phyloP scores from a whole-genome alignment of 2,329 filamentous ascomycete species.

The Penicillium brasilianum region DNA sequence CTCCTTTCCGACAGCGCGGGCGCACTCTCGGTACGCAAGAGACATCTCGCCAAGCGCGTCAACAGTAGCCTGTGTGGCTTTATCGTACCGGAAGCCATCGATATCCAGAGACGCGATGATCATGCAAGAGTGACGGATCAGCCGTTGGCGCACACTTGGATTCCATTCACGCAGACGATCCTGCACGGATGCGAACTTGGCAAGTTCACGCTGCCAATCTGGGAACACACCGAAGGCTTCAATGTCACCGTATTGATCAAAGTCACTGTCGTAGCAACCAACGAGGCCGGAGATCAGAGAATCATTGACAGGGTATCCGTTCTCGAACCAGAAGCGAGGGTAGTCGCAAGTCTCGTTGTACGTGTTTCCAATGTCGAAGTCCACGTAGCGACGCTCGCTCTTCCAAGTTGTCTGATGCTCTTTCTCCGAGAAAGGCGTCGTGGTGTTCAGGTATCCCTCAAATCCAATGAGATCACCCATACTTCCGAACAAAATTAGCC shows the following conservation, averaged over 20 bases:
- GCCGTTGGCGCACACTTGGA: conserved; percentile 61
- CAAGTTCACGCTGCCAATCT: conserved; percentile 66
- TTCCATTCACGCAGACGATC: conserved; percentile 70
- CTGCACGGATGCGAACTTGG: conserved; percentile 70
- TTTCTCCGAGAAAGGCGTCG: conserved; percentile 59
- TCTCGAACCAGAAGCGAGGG: conserved; percentile 66
- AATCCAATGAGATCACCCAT: conserved; percentile 69
- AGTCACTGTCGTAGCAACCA: conserved; percentile 67
- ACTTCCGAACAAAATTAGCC: conserved; percentile 14
- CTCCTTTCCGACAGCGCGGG: conserved; percentile 59
- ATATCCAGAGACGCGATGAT: conserved; percentile 65
- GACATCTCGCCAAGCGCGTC: conserved; percentile 66
- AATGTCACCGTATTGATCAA: conserved; percentile 68
- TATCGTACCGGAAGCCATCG: conserved; percentile 70
- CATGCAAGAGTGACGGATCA: conserved; percentile 67
- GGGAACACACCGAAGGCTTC: conserved; percentile 67
- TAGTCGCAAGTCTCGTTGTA: conserved; percentile 62
- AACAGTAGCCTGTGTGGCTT: conserved; percentile 67
- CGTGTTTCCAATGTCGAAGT: conserved; percentile 60
- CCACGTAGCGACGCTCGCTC: conserved; percentile 58
- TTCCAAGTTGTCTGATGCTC: conserved; percentile 66
- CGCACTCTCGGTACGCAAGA: conserved; percentile 62
- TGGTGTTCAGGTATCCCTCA: conserved; percentile 63
- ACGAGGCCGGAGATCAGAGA: conserved; percentile 54
- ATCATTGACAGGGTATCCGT: conserved; percentile 57